phyloP scores from a whole-genome alignment of 225 moss, liverwort and hornwort species.

The Thuidium tamariscinum region DNA sequence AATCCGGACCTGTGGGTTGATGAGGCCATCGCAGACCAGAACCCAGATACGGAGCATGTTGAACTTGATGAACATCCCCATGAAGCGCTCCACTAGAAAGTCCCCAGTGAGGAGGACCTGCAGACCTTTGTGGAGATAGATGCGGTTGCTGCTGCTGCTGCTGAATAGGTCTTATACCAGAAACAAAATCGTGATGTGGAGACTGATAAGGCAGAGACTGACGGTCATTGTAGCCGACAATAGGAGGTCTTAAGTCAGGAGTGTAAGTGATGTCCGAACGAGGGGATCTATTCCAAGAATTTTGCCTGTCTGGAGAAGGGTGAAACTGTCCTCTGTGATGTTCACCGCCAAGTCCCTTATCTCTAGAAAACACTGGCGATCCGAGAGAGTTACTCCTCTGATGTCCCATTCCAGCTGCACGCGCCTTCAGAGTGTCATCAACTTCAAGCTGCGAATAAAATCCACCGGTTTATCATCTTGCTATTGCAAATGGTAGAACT shows the following conservation, averaged over 20 bases:
- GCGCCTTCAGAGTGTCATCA: constrained; percentile 29
- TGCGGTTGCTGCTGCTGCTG: constrained; percentile 53
- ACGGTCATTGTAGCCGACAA: constrained; percentile 34
- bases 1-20: constrained; percentile 28
- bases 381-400: constrained; percentile 52
- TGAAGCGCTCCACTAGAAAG: constrained; percentile 33
- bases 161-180: constrained; percentile 41
- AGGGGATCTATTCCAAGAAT: constrained; percentile 46
- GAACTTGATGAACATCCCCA: constrained; percentile 41
- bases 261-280: constrained; percentile 28
- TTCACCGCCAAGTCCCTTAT: constrained; percentile 28
- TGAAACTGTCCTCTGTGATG: constrained; percentile 51
- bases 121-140: constrained; percentile 44
- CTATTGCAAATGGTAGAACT: background rate
- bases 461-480: background rate
- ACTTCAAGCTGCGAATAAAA: constrained; percentile 20
- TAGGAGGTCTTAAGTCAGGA: constrained; percentile 32
- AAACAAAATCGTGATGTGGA: constrained; percentile 33
- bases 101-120: constrained; percentile 38
- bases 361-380: constrained; percentile 38
- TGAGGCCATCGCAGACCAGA: constrained; percentile 35
- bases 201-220: constrained; percentile 33
- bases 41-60: constrained; percentile 25
- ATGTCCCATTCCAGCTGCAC: constrained; percentile 44
- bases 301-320: constrained; percentile 51